phyloP scores from a whole-genome alignment of 176 grass and related monocot species.

The Aegilops tauschii region DNA sequence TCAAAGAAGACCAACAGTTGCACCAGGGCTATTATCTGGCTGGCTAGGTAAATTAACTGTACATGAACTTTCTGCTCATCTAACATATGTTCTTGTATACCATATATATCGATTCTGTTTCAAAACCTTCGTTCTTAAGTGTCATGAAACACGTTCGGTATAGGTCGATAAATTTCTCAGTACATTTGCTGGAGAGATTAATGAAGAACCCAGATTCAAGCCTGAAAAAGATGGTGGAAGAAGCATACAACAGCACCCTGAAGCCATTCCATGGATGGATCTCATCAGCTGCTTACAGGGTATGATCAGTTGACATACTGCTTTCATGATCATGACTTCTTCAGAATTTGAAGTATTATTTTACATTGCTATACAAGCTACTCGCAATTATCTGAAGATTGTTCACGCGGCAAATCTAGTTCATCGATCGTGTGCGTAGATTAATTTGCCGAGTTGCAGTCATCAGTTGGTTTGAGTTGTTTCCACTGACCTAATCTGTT shows the following conservation, averaged over 20 bases:
- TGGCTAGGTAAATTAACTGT: slow-evolving; percentile 50
- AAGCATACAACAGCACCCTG: slow-evolving; percentile 54
- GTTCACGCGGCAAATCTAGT: background rate
- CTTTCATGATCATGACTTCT: background rate
- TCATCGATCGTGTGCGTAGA: background rate
- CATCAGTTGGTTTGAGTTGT: background rate
- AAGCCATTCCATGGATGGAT: slow-evolving; percentile 93
- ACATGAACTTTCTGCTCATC: background rate
- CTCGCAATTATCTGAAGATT: background rate
- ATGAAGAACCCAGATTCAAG: slow-evolving; percentile 36
- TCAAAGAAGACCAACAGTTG: slow-evolving; percentile 68
- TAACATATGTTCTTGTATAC: background rate
- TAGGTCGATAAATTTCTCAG: slow-evolving; percentile 76
- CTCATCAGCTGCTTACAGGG: slow-evolving; percentile 79
- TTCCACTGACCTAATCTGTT: slow-evolving; percentile 33
- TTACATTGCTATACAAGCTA: background rate
- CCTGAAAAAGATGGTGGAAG: slow-evolving; percentile 64
- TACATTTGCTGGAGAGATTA: slow-evolving; percentile 54
- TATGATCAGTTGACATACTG: slow-evolving; percentile 25
- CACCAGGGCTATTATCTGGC: slow-evolving; percentile 75
- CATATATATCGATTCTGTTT: background rate
- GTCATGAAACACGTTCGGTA: background rate
- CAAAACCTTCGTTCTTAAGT: background rate
- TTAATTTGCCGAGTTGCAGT: background rate
- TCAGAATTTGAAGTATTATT: background rate